Percentiles rank a stretch among this genome's conserved stretches.
Evolutionary conservation across 495 filamentous ascomycete species (phyloP).

Genomic region (Margaritispora aquatica): DNA sequence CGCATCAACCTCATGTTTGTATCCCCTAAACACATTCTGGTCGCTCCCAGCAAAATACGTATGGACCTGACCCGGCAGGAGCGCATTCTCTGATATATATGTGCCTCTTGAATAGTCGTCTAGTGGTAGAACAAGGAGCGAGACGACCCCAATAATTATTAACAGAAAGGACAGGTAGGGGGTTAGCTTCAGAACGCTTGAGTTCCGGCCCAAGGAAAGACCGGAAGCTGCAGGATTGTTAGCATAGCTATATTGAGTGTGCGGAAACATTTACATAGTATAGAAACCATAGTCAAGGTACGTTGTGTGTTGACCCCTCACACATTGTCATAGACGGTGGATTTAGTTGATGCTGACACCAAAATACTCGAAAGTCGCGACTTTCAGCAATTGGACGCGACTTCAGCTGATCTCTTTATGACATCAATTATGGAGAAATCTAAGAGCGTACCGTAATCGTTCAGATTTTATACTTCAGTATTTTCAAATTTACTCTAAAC

Average conservation of each 20-base stretch:
- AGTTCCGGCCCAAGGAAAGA: slow-evolving; percentile 54
- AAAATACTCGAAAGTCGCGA: slow-evolving; percentile 1
- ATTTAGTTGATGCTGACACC: neutral
- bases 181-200: slow-evolving; percentile 63
- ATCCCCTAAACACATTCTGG: slow-evolving; percentile 90
- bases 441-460: too few relatives aligned
- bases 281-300: slow-evolving; percentile 17
- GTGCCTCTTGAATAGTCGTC: slow-evolving; percentile 87
- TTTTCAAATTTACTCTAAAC: neutral
- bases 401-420: neutral
- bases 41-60: slow-evolving; percentile 96
- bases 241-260: neutral
- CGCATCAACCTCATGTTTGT: slow-evolving; percentile 73
- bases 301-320: neutral
- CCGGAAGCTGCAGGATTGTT: slow-evolving; percentile 35
- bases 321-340: neutral
- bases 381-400: slow-evolving; percentile 8
- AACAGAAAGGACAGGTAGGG: slow-evolving; percentile 83
- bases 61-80: slow-evolving; percentile 92
- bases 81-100: slow-evolving; percentile 96
- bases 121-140: slow-evolving; percentile 89
- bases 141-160: slow-evolving; percentile 80
- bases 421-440: neutral
- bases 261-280: slow-evolving; percentile 15
- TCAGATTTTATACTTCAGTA: too few relatives aligned